Base-by-base conservation (phyloP, 2,329 filamentous ascomycete species). In the Cercospora sp. region DNA sequence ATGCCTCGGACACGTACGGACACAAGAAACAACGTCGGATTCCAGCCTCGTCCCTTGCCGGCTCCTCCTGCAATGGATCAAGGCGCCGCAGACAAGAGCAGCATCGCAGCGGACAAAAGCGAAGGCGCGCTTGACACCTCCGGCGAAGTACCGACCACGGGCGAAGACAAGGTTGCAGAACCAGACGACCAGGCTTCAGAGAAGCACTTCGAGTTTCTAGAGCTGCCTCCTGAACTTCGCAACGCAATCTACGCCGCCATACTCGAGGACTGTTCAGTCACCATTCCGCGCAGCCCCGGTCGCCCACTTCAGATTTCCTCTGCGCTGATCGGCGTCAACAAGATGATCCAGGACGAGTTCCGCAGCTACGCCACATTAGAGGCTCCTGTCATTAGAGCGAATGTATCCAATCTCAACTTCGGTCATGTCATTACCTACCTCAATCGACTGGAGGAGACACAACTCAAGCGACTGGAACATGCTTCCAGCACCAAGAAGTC, bases 361-460 rank as follows among this genome's bases (percentile, higher is more conserved):
- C 63, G n/a, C 31, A 64, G 51, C 36, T 28, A 39, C 51, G 51
- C 53, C 53, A 59, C 13, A 5, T 20, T 59, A 3, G 18, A 33
- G 3, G 53, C 63, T 5, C 63, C 63, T 36, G 26, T 58, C 31
- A 59, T 70, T 36, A 42, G 48, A 16, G 31, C 31, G 3, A 3
- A 36, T 4, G 31, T 13, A 0, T 5, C 13, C 5, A 4, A 36
- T 4, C 12, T 36, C 31, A 5, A 12, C 42, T 70, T 70, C 55
- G 28, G 64, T 42, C 67, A 64, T 36, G 26, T 65, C 58, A 55
- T 67, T 28, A 18, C 39, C 20, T 65, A 63, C 28, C 51, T 69
- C 57, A 64, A 67, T 42, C 45, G 63, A 30, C 65, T 65, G 9
- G n/a, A 23, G 0, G n/a, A 59, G 55, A 20, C 59, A 13, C 31